Base-by-base conservation (phyloP, 768 basidiomycete genomes). In the Tylopilus intermedius region DNA sequence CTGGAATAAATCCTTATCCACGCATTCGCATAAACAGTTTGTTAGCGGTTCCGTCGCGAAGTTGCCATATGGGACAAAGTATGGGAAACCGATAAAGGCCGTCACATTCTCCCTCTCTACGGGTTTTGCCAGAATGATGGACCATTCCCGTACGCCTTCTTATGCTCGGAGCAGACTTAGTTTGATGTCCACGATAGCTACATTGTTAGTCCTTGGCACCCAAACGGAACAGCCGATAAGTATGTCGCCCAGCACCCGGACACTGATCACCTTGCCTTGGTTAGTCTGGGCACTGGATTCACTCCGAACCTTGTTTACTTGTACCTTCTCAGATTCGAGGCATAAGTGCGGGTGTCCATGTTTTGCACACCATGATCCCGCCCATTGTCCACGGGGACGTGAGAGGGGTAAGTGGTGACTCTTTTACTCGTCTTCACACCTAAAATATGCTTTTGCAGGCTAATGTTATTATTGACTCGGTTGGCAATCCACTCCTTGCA, bases 131-230 rank as follows among this genome's bases (percentile, higher is more conserved):
- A 76, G 54, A 70, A 69, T n/a, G 79, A 81, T 54, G 79, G 79
- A 0, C 81, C 80, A 15, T 81, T 77, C 52, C 81, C 81, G 75
- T 81, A 58, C 47, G 74, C 58, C 11, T 24, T 26, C 32, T 24
- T 2, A 5, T 49, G 9, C 14, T 40, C 10, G n/a, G 10, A 42
- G 13, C 0, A 45, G 39, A 27, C 41, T 45, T 40, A 14, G 14
- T 27, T 38, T 59, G 9, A 65, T 26, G 8, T 45, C 21, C 21
- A 14, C 43, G 30, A 45, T 49, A 80, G 80, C 30, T 81, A 78
- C 55, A 78, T 82, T 68, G 74, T 82, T 39, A 80, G 77, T 57
- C 81, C 80, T 22, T 82, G 80, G 81, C 77, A 78, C 62, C 50
- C 67, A 22, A 74, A 81, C 47, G 81, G 81, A 33, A 77, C 74